A percentile compares a stretch with the other conserved stretches of the same genome.
phyloP scores from a whole-genome alignment of 306 rosid species.

The Ormosia semicastrata region DNA sequence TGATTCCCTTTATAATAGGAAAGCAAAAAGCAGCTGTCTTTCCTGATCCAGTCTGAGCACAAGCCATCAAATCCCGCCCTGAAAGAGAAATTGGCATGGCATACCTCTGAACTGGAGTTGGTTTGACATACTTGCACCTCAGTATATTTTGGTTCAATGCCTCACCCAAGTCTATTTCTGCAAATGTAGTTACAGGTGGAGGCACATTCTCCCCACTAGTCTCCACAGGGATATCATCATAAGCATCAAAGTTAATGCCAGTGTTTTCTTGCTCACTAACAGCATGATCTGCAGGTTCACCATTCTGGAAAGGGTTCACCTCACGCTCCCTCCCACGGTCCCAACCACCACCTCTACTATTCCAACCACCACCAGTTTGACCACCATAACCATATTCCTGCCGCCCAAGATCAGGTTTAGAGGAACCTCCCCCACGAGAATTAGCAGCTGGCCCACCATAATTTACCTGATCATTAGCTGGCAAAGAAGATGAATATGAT shows the following conservation, averaged over 20 bases:
- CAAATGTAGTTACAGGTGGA: constrained; percentile 70
- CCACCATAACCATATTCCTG: constrained; percentile 36
- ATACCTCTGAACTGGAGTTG: constrained; percentile 84
- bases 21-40: constrained; percentile 91
- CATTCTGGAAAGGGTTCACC: constrained; percentile 68
- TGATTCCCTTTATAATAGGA: constrained; percentile 78
- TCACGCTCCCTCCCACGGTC: constrained; percentile 61
- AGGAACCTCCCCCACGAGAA: constrained; percentile 41
- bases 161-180: constrained; percentile 72
- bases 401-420: constrained; percentile 46
- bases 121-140: constrained; percentile 84
- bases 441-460: constrained; percentile 40
- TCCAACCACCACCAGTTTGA: constrained; percentile 50
- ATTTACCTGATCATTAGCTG: constrained; percentile 32
- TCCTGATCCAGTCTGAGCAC: constrained; percentile 92
- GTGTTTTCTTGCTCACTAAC: constrained; percentile 51
- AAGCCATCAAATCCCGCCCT: constrained; percentile 83
- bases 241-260: constrained; percentile 80
- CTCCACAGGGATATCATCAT: constrained; percentile 86
- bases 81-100: constrained; percentile 71
- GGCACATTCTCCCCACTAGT: constrained; percentile 78
- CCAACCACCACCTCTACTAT: constrained; percentile 51
- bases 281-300: constrained; percentile 32
- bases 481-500: constrained; percentile 27
- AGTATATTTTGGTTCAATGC: constrained; percentile 63